Conservation (phyloP, 2,329 filamentous ascomycete genomes). For the Mycosphaerella arachidis region DNA sequence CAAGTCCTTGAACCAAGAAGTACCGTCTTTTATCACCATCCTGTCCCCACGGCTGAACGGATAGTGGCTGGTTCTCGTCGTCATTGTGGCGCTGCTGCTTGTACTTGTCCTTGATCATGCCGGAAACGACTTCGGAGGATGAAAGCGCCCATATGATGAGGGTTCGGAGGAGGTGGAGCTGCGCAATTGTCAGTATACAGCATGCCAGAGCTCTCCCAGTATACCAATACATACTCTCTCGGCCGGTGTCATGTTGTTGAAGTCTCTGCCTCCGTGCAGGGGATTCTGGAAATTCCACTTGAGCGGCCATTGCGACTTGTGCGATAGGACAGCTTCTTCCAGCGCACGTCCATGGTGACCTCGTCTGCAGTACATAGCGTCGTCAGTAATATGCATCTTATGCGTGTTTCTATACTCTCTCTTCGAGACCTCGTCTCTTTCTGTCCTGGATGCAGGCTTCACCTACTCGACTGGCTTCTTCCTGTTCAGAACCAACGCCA, state of each 20-base stretch:
- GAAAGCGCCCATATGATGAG: slow-evolving; percentile 85
- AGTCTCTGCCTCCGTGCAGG: slow-evolving; percentile 72
- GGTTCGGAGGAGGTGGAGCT: slow-evolving; percentile 79
- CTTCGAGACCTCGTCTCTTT: neutral
- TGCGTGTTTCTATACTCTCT: neutral
- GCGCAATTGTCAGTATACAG: slow-evolving; percentile 25
- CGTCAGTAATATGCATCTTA: slow-evolving; percentile 28
- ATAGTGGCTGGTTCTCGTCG: slow-evolving; percentile 77
- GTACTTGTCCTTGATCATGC: slow-evolving; percentile 80
- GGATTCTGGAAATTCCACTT: slow-evolving; percentile 82
- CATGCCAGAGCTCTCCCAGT: neutral
- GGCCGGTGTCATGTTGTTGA: slow-evolving; percentile 74
- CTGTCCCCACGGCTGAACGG: slow-evolving; percentile 83
- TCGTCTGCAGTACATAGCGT: slow-evolving; percentile 53
- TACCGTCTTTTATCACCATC: slow-evolving; percentile 90
- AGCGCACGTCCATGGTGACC: slow-evolving; percentile 90
- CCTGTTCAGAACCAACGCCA: slow-evolving; percentile 85
- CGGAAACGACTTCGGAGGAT: slow-evolving; percentile 77
- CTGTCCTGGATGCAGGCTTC: slow-evolving; percentile 13
- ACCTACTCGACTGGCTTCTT: slow-evolving; percentile 98
- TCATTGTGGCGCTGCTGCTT: slow-evolving; percentile 78
- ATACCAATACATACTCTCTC: slow-evolving; percentile 61
- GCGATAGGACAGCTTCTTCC: slow-evolving; percentile 82
- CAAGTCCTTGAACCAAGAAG: slow-evolving; percentile 86
- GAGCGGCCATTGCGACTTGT: slow-evolving; percentile 82